Evolutionary conservation across 75 land plant species (phyloP).

Genomic region (Azolla pinnata): DNA sequence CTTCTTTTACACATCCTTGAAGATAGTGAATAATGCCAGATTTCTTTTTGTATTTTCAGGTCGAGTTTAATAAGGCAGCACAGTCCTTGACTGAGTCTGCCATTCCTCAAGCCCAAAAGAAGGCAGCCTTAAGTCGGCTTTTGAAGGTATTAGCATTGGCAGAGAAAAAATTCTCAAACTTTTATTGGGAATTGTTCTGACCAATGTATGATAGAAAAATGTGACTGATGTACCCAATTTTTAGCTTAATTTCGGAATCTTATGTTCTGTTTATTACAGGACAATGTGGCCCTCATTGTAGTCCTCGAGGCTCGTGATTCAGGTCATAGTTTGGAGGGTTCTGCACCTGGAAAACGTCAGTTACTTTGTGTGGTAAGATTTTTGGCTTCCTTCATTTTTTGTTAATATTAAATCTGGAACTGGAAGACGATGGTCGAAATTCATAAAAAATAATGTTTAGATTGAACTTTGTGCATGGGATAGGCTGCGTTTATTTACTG

Average conservation of each 20-base stretch:
- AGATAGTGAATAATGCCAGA: no score
- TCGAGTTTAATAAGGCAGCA: conserved; percentile 98
- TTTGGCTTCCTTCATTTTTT: no score
- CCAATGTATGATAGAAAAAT: no score
- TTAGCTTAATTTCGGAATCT: conserved; percentile 2
- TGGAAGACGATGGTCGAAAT: no score
- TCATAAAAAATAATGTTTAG: not conserved
- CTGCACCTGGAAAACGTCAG: conserved; percentile 67
- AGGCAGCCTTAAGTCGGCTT: conserved; percentile 67
- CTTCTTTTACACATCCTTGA: no score
- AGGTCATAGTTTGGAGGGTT: conserved; percentile 46
- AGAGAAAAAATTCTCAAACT: no score
- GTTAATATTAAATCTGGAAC: no score
- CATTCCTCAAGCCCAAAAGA: conserved; percentile 57
- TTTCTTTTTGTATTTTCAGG: conserved; percentile 32
- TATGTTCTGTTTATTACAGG: conserved; percentile 32
- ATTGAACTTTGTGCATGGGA: not conserved
- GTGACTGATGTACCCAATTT: no score
- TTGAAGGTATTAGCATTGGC: conserved; percentile 79
- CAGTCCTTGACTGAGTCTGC: conserved; percentile 80
- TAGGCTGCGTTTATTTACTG: no score
- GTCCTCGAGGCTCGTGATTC: conserved; percentile 81
- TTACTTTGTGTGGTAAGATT: conserved; percentile 84
- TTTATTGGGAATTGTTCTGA: no score
- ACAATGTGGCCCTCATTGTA: conserved; percentile 89